Conservation (phyloP, 352 stramenopile genomes). For the Phytophthora pseudosyringae region DNA sequence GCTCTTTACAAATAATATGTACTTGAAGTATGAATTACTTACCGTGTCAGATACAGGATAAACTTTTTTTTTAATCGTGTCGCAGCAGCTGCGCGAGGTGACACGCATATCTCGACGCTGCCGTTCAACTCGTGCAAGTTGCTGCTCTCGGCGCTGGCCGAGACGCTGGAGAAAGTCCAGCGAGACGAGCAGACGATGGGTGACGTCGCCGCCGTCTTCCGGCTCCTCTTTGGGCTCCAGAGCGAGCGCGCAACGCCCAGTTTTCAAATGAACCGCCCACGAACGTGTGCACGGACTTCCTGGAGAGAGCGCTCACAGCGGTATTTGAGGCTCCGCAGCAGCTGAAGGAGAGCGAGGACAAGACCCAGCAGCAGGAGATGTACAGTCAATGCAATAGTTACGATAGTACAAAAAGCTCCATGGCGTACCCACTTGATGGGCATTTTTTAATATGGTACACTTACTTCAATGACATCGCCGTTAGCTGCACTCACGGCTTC, state of each 20-base stretch:
- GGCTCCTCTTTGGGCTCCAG: constrained; percentile 70
- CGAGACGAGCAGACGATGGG: constrained; percentile 37
- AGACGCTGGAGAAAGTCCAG: constrained; percentile 54
- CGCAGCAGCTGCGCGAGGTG: too few species aligned
- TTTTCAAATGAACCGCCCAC: constrained; percentile 85
- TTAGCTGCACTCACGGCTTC: too few species aligned
- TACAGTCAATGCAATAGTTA: too few species aligned
- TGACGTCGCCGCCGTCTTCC: constrained; percentile 69
- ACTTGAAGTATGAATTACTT: too few species aligned
- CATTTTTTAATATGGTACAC: too few species aligned
- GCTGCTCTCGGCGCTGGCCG: constrained; percentile 67
- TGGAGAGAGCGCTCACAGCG: constrained; percentile 58
- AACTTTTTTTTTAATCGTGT: too few species aligned
- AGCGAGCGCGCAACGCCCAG: constrained; percentile 23
- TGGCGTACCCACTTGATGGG: too few species aligned
- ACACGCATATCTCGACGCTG: constrained; percentile 50
- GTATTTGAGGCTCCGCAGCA: constrained; percentile 24
- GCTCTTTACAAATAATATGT: too few species aligned
- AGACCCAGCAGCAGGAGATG: constrained; percentile 13
- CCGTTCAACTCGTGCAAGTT: constrained; percentile 79
- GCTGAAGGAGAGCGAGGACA: constrained; percentile 1
- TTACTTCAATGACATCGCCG: too few species aligned
- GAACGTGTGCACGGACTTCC: constrained; percentile 78
- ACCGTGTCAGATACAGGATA: too few species aligned
- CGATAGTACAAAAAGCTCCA: too few species aligned